phyloP scores from a whole-genome alignment of 768 basidiomycete genomes.

The Rhodotorula sphaerocarpa region DNA sequence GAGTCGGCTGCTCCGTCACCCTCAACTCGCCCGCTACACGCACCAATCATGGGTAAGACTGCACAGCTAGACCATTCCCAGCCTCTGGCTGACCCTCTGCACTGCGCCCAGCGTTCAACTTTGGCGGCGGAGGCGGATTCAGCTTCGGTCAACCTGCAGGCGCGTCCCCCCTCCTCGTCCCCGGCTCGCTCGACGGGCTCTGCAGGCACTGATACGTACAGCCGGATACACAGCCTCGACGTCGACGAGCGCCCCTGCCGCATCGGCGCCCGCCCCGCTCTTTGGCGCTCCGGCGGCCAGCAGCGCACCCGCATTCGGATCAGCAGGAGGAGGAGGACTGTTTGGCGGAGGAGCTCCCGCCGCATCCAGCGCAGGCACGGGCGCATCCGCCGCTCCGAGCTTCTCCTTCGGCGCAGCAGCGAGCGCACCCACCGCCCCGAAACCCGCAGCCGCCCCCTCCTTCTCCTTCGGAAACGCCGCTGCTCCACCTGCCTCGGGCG shows the following conservation, averaged over 20 bases:
- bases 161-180: neutral
- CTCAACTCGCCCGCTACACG: too few species aligned
- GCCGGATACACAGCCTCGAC: constrained; percentile 10
- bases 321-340: neutral
- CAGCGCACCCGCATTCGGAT: neutral
- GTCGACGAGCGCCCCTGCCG: neutral
- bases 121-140: constrained; percentile 27
- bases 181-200: neutral
- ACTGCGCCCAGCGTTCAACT: constrained; percentile 25
- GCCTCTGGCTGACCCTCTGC: neutral
- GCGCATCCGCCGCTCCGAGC: neutral
- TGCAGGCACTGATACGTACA: neutral
- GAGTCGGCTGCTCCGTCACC: neutral
- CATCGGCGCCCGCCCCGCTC: neutral
- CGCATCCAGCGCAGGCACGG: too few species aligned
- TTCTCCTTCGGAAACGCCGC: constrained; percentile 22
- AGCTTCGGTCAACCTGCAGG: constrained; percentile 23
- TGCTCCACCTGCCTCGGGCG: neutral
- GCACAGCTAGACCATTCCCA: neutral
- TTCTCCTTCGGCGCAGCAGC: neutral
- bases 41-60: constrained; percentile 1
- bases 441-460: neutral
- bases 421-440: neutral
- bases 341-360: neutral
- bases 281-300: constrained; percentile 2